Base-by-base conservation (phyloP, 179 eudicot species). In the Carnegiea gigantea region DNA sequence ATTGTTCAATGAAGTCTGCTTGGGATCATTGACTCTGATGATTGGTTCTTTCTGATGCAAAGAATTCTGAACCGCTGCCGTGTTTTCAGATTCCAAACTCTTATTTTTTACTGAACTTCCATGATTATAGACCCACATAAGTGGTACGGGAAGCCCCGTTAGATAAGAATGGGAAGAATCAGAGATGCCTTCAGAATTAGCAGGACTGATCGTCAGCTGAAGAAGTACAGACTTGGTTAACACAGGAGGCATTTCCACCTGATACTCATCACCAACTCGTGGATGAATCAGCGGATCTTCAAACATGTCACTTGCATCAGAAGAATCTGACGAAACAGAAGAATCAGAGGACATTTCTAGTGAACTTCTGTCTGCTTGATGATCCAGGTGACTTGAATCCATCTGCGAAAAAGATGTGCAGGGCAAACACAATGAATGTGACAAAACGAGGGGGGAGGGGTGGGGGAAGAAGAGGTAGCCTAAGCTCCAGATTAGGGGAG, bases 221-320 rank as follows among this genome's bases (percentile, higher is more conserved):
- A 79, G 75, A 76, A 77, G 86, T 77, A 87, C 88, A 75, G 88
- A 81, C 26, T 83, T 46, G 23, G 75, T 79, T 49, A 85, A 48
- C 70, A 89, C 14, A 28, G 87, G 70, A 73, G 98, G 98, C 79
- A 90, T 89, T 90, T 91, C 88, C 64, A 82, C 93, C 83, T 93
- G 97, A 78, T 87, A 90, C 68, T 93, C 87, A 70, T 87, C 88
- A 65, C 95, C 97, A 85, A 91, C 90, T 77, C 94, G 92, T 80
- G 92, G 92, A 79, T 80, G 83, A 23, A 89, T 78, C 81, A 85
- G 83, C 20, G 90, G 88, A n/a, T 86, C 95, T 84, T 91, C 97
- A 83, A 85, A 86, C 48, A 83, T 77, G 78, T 82, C 89, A 80
- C 78, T 78, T 54, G 72, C 43, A 71, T 88, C 84, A 62, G 86